Evolutionary conservation across 805 yeast genomes (phyloP), one percentile per base, ranked within the genome.

Genomic region (Ogataea parapolymorpha): DNA sequence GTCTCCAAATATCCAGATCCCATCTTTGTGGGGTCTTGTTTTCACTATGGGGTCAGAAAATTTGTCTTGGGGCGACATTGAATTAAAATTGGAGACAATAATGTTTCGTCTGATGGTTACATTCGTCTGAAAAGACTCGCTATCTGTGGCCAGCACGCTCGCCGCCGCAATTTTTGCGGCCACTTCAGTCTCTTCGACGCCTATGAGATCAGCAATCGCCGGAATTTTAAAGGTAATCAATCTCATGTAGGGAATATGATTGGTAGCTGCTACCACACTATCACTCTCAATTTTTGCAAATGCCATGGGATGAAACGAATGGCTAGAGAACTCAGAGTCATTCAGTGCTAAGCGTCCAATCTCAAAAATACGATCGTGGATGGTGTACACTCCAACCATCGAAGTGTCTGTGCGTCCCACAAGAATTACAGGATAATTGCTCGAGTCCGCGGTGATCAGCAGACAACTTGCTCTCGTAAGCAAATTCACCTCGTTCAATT

Each of bases 181-280:
- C 6, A 31, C 24, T 10, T 14, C 22, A 5, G 22, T 26, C 11
- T 37, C 34, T 9, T 38, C 32, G 4, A 26, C 36, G 14, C 34
- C 24, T 11, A 55, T 18, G 10, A 59, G 41, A 17, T 58, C 61
- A 0, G 31, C 24, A 10, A 61, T 16, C 2, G 47, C 18, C 1
- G 79, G 76, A n/a, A 80, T 46, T 23, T 66, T 57, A 0, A 80
- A 69, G 0, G 85, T 58, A 1, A 87, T 71, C 10, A 85, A 49
- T 49, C 95, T 61, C 85, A 85, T 77, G 53, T 70, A 83, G 4
- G 96, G 96, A 11, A 75, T 72, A 53, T 86, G 91, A 1, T 89
- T 80, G 0, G 96, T 87, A 0, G 80, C 87, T 6, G 85, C 72
- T 0, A 82, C 79, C 12, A 83, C 54, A 17, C 69, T 48, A 0